Conservation (phyloP, 2,329 filamentous ascomycete genomes). For the Aspergillus caelatus region DNA sequence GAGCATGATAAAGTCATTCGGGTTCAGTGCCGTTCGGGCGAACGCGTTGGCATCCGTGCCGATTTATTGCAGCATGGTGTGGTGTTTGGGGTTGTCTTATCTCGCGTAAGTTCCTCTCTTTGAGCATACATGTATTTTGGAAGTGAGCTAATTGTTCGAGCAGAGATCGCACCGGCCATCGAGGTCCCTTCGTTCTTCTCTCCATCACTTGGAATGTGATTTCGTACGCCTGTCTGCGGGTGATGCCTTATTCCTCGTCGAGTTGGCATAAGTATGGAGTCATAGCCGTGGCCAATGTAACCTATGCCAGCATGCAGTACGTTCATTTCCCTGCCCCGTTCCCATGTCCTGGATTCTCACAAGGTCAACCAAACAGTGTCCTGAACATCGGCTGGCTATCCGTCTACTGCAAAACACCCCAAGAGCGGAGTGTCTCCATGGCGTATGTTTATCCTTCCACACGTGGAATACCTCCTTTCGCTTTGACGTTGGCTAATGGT, state of each 20-base stretch:
- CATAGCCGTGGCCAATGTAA: slow-evolving; percentile 31
- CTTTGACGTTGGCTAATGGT: background rate
- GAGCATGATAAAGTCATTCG: slow-evolving; percentile 17
- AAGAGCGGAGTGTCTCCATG: slow-evolving; percentile 63
- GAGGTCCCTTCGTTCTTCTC: slow-evolving; percentile 40
- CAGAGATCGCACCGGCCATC: slow-evolving; percentile 33
- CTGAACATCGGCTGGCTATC: slow-evolving; percentile 66
- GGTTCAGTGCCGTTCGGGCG: slow-evolving; percentile 10
- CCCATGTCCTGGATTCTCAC: background rate
- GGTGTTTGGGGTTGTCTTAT: slow-evolving; percentile 12
- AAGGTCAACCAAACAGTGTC: slow-evolving; percentile 15
- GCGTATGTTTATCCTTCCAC: slow-evolving; percentile 32
- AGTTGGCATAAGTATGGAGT: slow-evolving; percentile 35
- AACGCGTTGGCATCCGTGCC: slow-evolving; percentile 16
- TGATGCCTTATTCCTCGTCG: slow-evolving; percentile 24
- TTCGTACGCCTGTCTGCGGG: slow-evolving; percentile 39
- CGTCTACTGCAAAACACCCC: slow-evolving; percentile 57
- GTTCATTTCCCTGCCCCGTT: slow-evolving; percentile 9
- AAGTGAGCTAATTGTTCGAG: background rate
- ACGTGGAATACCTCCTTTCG: slow-evolving; percentile 16
- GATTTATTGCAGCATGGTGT: slow-evolving; percentile 8
- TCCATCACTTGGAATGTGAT: slow-evolving; percentile 43
- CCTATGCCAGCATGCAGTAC: slow-evolving; percentile 42
- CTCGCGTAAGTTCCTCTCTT: slow-evolving; percentile 1
- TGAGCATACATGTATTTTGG: no score